Evolutionary conservation across 129 eudicot genomes (phyloP).

Genomic region (Rutidosis leptorrhynchoides): DNA sequence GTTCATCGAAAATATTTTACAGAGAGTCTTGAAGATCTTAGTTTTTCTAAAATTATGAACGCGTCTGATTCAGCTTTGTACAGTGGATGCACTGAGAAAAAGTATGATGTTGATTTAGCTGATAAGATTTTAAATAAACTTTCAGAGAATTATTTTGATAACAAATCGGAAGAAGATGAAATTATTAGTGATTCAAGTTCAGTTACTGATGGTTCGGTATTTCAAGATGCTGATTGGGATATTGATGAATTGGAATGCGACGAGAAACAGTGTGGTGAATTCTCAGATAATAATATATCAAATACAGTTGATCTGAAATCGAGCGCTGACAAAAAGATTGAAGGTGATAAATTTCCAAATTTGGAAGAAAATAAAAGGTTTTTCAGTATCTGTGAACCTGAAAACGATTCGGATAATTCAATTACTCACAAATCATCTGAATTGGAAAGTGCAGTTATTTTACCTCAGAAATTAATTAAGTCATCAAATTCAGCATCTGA

Average conservation of each 20-base stretch:
- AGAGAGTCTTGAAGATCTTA: neutral
- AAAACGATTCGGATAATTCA: slow-evolving; percentile 13
- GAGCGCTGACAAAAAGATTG: slow-evolving; percentile 22
- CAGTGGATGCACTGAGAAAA: neutral
- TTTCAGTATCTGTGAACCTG: slow-evolving; percentile 4
- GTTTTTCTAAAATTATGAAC: neutral
- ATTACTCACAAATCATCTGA: slow-evolving; percentile 27
- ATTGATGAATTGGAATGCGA: slow-evolving; percentile 14
- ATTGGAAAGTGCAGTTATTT: slow-evolving; percentile 19
- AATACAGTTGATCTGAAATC: slow-evolving; percentile 16
- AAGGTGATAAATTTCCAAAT: slow-evolving; percentile 17
- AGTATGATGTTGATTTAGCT: neutral
- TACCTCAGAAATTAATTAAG: slow-evolving; percentile 19
- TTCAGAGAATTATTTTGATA: slow-evolving; percentile 10
- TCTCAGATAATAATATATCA: slow-evolving; percentile 6
- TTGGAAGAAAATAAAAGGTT: slow-evolving; percentile 22
- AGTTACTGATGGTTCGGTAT: slow-evolving; percentile 23
- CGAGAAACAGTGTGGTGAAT: slow-evolving; percentile 2
- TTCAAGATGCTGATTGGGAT: slow-evolving; percentile 25
- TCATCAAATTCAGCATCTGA: slow-evolving; percentile 14
- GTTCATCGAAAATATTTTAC: slow-evolving; percentile 13
- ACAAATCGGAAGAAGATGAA: slow-evolving; percentile 19
- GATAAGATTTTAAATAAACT: slow-evolving; percentile 1
- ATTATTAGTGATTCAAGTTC: slow-evolving; percentile 10
- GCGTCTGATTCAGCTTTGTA: neutral